These are phyloP conservation scores for Penicillium turbatum DNA, from an alignment of 495 filamentous ascomycete genomes.

Conservation along the genomic window DNA sequence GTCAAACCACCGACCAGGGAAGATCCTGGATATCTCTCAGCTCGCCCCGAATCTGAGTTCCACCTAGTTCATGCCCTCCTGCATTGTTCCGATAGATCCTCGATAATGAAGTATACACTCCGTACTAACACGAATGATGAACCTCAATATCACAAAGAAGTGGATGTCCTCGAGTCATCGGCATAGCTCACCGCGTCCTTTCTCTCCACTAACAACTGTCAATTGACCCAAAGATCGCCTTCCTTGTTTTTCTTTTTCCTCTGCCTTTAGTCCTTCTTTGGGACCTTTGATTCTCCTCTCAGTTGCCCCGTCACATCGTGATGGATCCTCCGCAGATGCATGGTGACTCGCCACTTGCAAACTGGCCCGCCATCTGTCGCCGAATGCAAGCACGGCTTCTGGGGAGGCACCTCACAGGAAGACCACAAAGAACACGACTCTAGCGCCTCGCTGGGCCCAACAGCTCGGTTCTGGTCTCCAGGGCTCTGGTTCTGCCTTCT, in stretches of 20 bases:
- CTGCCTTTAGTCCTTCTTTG: neutral
- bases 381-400: constrained; percentile 15
- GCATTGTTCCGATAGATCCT: constrained; percentile 18
- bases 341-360: constrained; percentile 39
- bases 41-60: constrained; percentile 11
- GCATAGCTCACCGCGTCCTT: too few relatives aligned
- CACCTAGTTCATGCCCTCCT: constrained; percentile 10
- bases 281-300: constrained; percentile 2
- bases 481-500: neutral
- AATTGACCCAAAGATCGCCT: neutral
- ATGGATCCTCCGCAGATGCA: constrained; percentile 33
- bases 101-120: neutral
- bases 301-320: constrained; percentile 27
- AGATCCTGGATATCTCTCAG: constrained; percentile 15
- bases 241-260: neutral
- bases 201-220: neutral
- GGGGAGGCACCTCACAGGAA: constrained; percentile 2
- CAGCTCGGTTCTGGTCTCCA: constrained; percentile 1
- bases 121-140: too few relatives aligned
- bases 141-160: too few relatives aligned
- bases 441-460: neutral
- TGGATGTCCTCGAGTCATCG: too few relatives aligned
- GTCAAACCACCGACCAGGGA: constrained; percentile 16
- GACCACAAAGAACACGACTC: constrained; percentile 11
- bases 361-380: constrained; percentile 28